These are phyloP conservation scores for Athelia psychrophila DNA, from an alignment of 1,284 basidiomycete species.

Conservation along the genomic window DNA sequence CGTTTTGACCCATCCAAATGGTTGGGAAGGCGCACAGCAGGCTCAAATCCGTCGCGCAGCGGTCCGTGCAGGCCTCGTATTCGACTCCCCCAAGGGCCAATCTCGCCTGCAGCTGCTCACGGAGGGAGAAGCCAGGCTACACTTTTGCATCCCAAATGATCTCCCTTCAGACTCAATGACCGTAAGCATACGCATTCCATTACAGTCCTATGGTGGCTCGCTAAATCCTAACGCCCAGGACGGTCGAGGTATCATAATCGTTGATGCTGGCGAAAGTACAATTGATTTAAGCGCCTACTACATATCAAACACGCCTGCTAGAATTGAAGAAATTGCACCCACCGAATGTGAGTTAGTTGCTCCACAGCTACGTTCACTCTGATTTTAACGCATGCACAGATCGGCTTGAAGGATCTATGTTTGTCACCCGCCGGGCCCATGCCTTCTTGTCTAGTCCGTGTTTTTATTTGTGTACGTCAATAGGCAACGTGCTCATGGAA, in stretches of 20 bases:
- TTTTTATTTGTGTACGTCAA: background rate
- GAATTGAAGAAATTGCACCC: constrained; percentile 28
- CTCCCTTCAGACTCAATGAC: constrained; percentile 35
- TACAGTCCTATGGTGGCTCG: constrained; percentile 1
- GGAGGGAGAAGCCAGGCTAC: constrained; percentile 49
- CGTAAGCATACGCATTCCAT: constrained; percentile 22
- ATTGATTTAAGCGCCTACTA: constrained; percentile 37
- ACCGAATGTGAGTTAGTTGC: constrained; percentile 24
- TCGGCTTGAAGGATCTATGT: constrained; percentile 30
- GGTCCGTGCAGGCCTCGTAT: constrained; percentile 29
- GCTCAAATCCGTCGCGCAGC: constrained; percentile 33
- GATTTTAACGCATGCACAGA: constrained; percentile 18
- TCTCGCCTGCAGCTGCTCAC: constrained; percentile 42
- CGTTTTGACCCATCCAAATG: constrained; percentile 38
- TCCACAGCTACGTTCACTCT: constrained; percentile 1
- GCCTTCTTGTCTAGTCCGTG: constrained; percentile 26
- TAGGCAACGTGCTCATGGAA: background rate
- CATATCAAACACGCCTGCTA: constrained; percentile 15
- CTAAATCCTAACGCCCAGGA: constrained; percentile 19
- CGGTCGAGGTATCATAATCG: constrained; percentile 37
- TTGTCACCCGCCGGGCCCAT: constrained; percentile 29
- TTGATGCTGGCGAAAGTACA: constrained; percentile 51
- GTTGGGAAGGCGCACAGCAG: constrained; percentile 40
- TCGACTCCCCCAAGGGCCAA: constrained; percentile 31
- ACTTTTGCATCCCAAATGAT: constrained; percentile 40